Conservation (phyloP, 495 filamentous ascomycete species). For the Penicillium maclennaniae region DNA sequence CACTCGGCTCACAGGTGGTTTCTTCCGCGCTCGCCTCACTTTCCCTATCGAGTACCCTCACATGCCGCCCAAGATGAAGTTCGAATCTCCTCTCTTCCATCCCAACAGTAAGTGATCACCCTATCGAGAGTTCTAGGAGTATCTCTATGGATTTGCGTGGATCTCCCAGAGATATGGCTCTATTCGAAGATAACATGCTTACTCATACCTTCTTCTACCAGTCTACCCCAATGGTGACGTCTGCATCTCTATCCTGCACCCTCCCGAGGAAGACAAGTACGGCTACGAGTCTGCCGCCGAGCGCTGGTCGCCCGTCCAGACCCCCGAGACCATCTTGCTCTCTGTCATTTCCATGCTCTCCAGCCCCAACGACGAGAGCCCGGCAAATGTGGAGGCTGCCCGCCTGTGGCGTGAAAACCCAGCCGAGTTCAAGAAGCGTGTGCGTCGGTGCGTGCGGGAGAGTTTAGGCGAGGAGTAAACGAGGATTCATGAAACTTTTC, state of each 20-base stretch:
- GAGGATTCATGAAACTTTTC: constrained; percentile 1
- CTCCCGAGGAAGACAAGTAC: constrained; percentile 92
- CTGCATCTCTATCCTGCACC: constrained; percentile 96
- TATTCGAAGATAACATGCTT: not conserved
- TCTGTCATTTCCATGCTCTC: constrained; percentile 92
- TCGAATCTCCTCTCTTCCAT: constrained; percentile 86
- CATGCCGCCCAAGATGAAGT: constrained; percentile 86
- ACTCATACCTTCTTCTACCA: constrained; percentile 14
- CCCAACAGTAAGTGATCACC: constrained; percentile 65
- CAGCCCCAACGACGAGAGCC: constrained; percentile 91
- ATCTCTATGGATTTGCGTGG: not conserved
- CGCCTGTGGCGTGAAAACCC: constrained; percentile 80
- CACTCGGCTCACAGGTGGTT: constrained; percentile 60
- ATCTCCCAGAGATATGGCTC: not conserved
- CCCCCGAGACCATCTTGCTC: constrained; percentile 89
- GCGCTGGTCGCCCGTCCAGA: constrained; percentile 96
- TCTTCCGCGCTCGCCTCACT: constrained; percentile 75
- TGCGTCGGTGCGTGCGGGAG: constrained; percentile 73
- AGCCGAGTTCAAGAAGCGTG: constrained; percentile 73
- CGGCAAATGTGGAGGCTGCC: constrained; percentile 92
- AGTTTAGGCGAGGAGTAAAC: constrained; percentile 71
- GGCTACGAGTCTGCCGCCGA: constrained; percentile 91
- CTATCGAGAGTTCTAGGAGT: not conserved
- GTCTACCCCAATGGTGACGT: constrained; percentile 86
- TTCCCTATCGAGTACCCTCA: constrained; percentile 85